Percentiles rank a stretch among this genome's conserved stretches.
phyloP scores from a whole-genome alignment of 2,329 filamentous ascomycete species.

The Exophiala mesophila region DNA sequence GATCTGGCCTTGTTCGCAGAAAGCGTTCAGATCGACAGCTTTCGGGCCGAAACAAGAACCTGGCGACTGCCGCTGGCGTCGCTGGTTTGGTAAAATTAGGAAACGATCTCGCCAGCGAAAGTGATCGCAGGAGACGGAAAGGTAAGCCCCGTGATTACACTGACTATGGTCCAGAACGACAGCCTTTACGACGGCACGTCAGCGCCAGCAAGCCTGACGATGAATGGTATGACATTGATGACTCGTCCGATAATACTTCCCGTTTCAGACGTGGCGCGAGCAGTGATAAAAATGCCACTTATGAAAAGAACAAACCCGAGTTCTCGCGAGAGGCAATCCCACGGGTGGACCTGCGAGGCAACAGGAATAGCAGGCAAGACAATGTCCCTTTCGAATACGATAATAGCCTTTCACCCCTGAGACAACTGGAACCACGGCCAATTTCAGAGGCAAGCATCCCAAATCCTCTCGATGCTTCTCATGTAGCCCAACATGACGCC shows the following conservation, averaged over 20 bases:
- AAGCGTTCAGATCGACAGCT: constrained; percentile 28
- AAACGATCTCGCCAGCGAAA: constrained; percentile 41
- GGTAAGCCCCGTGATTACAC: constrained; percentile 19
- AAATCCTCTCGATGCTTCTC: background rate
- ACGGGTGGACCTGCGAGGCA: constrained; percentile 14
- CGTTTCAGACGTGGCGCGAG: constrained; percentile 55
- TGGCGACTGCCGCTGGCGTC: constrained; percentile 37
- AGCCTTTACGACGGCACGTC: constrained; percentile 11
- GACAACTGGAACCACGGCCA: constrained; percentile 48
- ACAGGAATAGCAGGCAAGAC: background rate
- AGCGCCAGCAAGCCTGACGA: constrained; percentile 43
- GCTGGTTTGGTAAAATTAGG: constrained; percentile 46
- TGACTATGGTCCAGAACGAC: constrained; percentile 19
- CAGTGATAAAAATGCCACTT: constrained; percentile 21
- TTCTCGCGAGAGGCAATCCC: constrained; percentile 47
- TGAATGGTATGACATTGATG: constrained; percentile 56
- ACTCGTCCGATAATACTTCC: constrained; percentile 50
- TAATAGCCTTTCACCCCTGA: constrained; percentile 48
- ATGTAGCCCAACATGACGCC: background rate
- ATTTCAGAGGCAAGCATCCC: constrained; percentile 11
- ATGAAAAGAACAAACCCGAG: constrained; percentile 50
- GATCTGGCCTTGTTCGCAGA: constrained; percentile 48
- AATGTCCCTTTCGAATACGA: background rate
- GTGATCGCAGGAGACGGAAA: constrained; percentile 22
- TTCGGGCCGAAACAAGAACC: constrained; percentile 20